These are phyloP conservation scores for Typha latifolia DNA, from an alignment of 176 grass and related monocot species.

Conservation along the genomic window DNA sequence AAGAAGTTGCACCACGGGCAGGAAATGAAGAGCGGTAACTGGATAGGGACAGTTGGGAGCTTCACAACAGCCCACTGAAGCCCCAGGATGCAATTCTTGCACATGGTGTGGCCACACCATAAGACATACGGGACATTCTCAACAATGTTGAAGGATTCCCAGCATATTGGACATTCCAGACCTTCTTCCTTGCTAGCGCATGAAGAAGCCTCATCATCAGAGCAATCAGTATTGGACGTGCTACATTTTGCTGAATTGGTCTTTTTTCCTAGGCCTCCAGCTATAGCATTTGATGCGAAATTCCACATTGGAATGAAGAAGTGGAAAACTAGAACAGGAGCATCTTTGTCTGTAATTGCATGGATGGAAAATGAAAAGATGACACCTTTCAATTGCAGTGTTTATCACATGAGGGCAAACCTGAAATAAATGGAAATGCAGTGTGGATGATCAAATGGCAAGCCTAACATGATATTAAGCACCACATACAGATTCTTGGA, in stretches of 20 bases:
- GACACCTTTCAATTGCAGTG: not conserved
- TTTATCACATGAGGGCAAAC: constrained; percentile 5
- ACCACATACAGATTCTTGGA: no score
- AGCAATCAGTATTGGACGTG: constrained; percentile 31
- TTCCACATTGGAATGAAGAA: constrained; percentile 29
- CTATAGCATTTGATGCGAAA: constrained; percentile 33
- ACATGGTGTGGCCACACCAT: constrained; percentile 86
- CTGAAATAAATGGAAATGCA: constrained; percentile 22
- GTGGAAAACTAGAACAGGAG: constrained; percentile 12
- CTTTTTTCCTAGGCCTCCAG: constrained; percentile 31
- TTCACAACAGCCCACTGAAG: constrained; percentile 74
- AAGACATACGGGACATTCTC: constrained; percentile 75
- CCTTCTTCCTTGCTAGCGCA: constrained; percentile 66
- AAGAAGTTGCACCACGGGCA: constrained; percentile 73
- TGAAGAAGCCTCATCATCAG: constrained; percentile 65
- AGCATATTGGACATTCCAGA: constrained; percentile 85
- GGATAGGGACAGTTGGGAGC: constrained; percentile 52
- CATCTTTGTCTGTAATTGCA: not conserved
- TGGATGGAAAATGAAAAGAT: not conserved
- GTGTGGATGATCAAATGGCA: not conserved
- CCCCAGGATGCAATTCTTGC: constrained; percentile 76
- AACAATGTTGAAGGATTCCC: constrained; percentile 91
- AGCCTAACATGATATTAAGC: not conserved
- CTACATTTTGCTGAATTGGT: not conserved
- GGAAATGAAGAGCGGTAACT: constrained; percentile 61